Evolutionary conservation across 306 rosid genomes (phyloP).

Genomic region (Trifolium repens): DNA sequence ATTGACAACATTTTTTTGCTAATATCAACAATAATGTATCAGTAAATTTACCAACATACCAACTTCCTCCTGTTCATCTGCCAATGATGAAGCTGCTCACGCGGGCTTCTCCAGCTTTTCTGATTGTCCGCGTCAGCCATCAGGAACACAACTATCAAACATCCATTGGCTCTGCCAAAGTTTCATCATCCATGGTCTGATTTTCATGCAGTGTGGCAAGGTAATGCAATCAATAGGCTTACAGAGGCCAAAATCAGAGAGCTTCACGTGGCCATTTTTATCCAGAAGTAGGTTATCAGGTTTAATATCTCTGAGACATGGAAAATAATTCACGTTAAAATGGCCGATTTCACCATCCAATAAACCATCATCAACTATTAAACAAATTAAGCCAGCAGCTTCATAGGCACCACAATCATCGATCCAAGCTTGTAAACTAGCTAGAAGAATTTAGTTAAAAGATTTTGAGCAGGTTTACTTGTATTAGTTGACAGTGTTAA

Average conservation of each 20-base stretch:
- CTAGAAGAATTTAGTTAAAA: no score
- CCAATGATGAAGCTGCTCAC: slow-evolving; percentile 96
- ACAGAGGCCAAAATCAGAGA: slow-evolving; percentile 98
- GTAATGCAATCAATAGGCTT: slow-evolving; percentile 93
- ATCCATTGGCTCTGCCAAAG: slow-evolving; percentile 88
- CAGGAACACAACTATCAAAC: slow-evolving; percentile 55
- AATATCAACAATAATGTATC: slow-evolving; percentile 30
- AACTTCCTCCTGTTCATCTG: slow-evolving; percentile 98
- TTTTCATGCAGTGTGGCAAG: slow-evolving; percentile 93
- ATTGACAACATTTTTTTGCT: slow-evolving; percentile 28
- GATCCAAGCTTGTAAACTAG: no score
- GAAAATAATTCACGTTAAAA: slow-evolving; percentile 38
- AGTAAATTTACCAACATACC: slow-evolving; percentile 61
- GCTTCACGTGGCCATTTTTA: slow-evolving; percentile 96
- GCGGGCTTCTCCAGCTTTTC: slow-evolving; percentile 90
- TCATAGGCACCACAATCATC: not conserved
- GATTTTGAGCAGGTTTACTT: no score
- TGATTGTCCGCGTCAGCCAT: slow-evolving; percentile 57
- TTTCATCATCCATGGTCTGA: slow-evolving; percentile 79
- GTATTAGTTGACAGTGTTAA: no score
- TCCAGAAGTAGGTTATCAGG: slow-evolving; percentile 97
- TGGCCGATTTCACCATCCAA: slow-evolving; percentile 28
- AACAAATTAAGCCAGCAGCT: slow-evolving; percentile 35
- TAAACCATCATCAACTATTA: slow-evolving; percentile 24
- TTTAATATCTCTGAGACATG: slow-evolving; percentile 83